A percentile compares a stretch with the other conserved stretches of the same genome.
Conservation (phyloP, 1,139 yeast species). For the Taphrina pruni region DNA sequence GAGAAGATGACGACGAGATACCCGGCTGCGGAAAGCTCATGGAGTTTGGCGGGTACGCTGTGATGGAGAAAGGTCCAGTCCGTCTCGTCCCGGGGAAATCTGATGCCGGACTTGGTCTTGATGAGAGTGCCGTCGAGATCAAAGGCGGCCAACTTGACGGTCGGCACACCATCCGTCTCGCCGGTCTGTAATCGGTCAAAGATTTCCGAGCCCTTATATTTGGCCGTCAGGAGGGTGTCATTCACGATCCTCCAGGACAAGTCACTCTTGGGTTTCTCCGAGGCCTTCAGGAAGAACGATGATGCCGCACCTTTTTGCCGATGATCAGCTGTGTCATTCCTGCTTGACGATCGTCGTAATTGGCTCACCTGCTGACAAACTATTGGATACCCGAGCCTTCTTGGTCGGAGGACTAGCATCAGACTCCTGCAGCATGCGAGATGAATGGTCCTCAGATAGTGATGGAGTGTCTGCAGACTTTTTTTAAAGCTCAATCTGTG, state of each 20-base stretch:
- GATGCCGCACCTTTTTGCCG: constrained; percentile 2
- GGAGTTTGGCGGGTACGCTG: constrained; percentile 52
- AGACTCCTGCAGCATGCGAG: constrained; percentile 1
- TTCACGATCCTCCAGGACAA: constrained; percentile 5
- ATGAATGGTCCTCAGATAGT: too few species aligned
- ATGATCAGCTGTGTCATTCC: background rate
- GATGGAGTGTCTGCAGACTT: too few species aligned
- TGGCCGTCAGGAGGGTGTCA: constrained; percentile 5
- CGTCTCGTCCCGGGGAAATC: constrained; percentile 60
- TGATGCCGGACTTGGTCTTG: constrained; percentile 62
- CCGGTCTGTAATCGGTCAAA: background rate
- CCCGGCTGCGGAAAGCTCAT: constrained; percentile 43
- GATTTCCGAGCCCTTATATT: background rate
- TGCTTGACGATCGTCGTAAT: background rate
- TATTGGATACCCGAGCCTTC: constrained; percentile 4
- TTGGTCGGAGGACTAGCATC: constrained; percentile 16
- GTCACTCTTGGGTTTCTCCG: constrained; percentile 21
- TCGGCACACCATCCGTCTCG: background rate
- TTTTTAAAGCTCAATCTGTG: too few species aligned
- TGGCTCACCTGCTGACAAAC: constrained; percentile 26
- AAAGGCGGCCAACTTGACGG: constrained; percentile 62
- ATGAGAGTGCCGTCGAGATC: constrained; percentile 62
- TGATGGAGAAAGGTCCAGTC: constrained; percentile 74
- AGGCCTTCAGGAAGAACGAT: constrained; percentile 14
- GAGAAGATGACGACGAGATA: constrained; percentile 69